Conservation (phyloP, 495 filamentous ascomycete species). For the Cairneyella variabilis region DNA sequence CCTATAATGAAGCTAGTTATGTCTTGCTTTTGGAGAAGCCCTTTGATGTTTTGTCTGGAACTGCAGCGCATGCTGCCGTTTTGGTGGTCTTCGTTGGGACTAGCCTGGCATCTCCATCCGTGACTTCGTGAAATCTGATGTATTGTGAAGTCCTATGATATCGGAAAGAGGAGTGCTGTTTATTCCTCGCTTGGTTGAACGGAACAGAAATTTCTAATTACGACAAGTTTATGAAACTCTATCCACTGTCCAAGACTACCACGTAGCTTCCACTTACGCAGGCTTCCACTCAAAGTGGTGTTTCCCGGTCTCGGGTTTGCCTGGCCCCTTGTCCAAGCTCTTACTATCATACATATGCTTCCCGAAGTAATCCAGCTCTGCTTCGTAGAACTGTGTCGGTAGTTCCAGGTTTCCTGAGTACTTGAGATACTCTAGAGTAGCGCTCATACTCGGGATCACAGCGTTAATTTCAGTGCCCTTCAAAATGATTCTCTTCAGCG, state of each 20-base stretch:
- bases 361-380: conserved; percentile 75
- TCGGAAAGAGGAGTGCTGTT: no score
- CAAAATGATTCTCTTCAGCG: conserved; percentile 54
- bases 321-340: conserved; percentile 35
- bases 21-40: background rate
- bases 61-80: background rate
- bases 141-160: no score
- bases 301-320: conserved; percentile 44
- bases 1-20: no score
- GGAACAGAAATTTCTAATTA: no score
- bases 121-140: no score
- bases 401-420: conserved; percentile 51
- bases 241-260: no score
- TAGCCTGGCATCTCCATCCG: no score
- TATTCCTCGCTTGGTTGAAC: no score
- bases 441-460: conserved; percentile 59
- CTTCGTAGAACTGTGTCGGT: conserved; percentile 71
- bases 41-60: background rate
- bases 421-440: conserved; percentile 68
- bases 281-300: conserved; percentile 58
- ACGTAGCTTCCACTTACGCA: conserved; percentile 25
- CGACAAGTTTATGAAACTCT: no score
- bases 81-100: background rate
- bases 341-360: conserved; percentile 50
- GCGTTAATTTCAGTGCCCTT: conserved; percentile 57